Percentiles rank a stretch among this genome's conserved stretches.
Evolutionary conservation across 495 filamentous ascomycete genomes (phyloP).

Genomic region (Penicillium canescens): DNA sequence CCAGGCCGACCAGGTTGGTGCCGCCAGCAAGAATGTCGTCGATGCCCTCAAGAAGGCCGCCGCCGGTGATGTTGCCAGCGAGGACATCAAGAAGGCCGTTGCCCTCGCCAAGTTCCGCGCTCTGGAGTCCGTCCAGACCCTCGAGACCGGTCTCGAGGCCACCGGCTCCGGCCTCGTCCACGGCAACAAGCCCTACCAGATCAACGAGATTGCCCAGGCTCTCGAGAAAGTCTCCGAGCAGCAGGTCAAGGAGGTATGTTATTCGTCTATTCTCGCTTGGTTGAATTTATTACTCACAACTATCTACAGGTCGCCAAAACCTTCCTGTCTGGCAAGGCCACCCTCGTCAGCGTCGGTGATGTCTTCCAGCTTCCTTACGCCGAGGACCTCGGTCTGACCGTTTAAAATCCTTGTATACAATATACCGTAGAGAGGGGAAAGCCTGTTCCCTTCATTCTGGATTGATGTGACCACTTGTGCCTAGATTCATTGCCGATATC

Average conservation of each 20-base stretch:
- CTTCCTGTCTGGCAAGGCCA: slow-evolving; percentile 83
- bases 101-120: slow-evolving; percentile 93
- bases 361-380: slow-evolving; percentile 85
- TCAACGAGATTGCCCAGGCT: slow-evolving; percentile 76
- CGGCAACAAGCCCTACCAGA: slow-evolving; percentile 80
- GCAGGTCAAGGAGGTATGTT: slow-evolving; percentile 82
- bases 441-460: slow-evolving; percentile 31
- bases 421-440: slow-evolving; percentile 47
- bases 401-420: slow-evolving; percentile 62
- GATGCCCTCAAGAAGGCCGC: slow-evolving; percentile 79
- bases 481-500: slow-evolving; percentile 45
- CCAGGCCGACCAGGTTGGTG: slow-evolving; percentile 63
- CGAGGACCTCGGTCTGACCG: slow-evolving; percentile 89
- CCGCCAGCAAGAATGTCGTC: slow-evolving; percentile 62
- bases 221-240: slow-evolving; percentile 80
- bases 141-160: slow-evolving; percentile 64
- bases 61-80: slow-evolving; percentile 70
- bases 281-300: slow-evolving; percentile 16
- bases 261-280: slow-evolving; percentile 2
- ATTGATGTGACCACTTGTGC: slow-evolving; percentile 38
- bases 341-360: slow-evolving; percentile 77
- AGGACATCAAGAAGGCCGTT: slow-evolving; percentile 87
- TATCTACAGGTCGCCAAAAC: slow-evolving; percentile 73
- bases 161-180: slow-evolving; percentile 78
- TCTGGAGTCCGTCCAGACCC: slow-evolving; percentile 77